Conservation (phyloP, 2,329 filamentous ascomycete genomes). For the Hypoxylon rubiginosum region DNA sequence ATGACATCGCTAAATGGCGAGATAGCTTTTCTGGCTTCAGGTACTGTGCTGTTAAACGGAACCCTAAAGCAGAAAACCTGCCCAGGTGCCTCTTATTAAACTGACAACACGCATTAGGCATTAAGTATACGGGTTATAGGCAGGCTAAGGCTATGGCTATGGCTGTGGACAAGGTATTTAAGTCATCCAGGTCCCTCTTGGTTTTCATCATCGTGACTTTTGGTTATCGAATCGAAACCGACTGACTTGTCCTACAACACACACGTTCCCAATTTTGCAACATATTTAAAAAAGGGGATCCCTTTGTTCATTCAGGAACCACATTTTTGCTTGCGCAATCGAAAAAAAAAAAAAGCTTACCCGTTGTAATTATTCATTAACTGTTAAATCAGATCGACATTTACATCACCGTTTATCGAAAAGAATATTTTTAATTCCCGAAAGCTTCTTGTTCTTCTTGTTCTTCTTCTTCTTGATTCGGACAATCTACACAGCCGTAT, state of each 20-base stretch:
- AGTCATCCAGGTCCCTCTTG: slow-evolving; percentile 35
- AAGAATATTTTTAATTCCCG: slow-evolving; percentile 14
- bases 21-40: slow-evolving; percentile 36
- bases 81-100: no score
- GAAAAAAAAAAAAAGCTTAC: slow-evolving; percentile 12
- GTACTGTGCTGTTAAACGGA: slow-evolving; percentile 23
- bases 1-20: slow-evolving; percentile 39
- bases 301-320: slow-evolving; percentile 28
- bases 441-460: background rate
- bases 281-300: slow-evolving; percentile 9
- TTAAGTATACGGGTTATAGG: background rate
- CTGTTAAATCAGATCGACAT: slow-evolving; percentile 26
- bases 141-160: no score
- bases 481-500: no score
- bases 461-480: no score
- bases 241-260: background rate
- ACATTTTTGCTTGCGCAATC: slow-evolving; percentile 26
- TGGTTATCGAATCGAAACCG: slow-evolving; percentile 31
- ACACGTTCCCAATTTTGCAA: background rate
- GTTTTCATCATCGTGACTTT: slow-evolving; percentile 41
- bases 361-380: slow-evolving; percentile 27
- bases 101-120: slow-evolving; percentile 4
- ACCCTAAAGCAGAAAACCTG: slow-evolving; percentile 11
- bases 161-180: slow-evolving; percentile 35
- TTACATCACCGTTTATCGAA: slow-evolving; percentile 37